phyloP scores from a whole-genome alignment of 768 basidiomycete genomes.

The Rhodocollybia butyracea region DNA sequence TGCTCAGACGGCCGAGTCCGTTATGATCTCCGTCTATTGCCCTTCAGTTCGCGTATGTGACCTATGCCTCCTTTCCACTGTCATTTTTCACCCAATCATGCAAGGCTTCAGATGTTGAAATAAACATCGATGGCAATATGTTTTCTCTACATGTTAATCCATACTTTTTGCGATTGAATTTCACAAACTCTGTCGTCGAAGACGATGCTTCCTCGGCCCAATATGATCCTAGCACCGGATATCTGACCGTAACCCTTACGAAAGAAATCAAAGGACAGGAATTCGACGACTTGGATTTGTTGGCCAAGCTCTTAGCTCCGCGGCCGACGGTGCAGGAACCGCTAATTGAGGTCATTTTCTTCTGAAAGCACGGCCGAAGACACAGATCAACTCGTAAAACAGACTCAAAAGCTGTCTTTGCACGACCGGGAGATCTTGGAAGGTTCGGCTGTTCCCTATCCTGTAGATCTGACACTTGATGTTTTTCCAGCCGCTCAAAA shows the following conservation, averaged over 20 bases:
- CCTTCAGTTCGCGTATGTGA: slow-evolving; percentile 65
- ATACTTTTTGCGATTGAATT: slow-evolving; percentile 79
- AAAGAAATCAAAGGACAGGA: slow-evolving; percentile 65
- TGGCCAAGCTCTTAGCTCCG: slow-evolving; percentile 76
- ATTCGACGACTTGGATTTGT: slow-evolving; percentile 75
- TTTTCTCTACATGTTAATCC: slow-evolving; percentile 79
- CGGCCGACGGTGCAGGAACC: slow-evolving; percentile 33
- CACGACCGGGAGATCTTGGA: slow-evolving; percentile 56
- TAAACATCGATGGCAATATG: slow-evolving; percentile 66
- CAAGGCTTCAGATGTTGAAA: slow-evolving; percentile 75
- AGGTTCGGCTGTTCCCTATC: slow-evolving; percentile 34
- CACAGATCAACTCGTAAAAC: slow-evolving; percentile 38
- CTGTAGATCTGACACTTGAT: not conserved
- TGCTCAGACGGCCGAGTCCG: slow-evolving; percentile 52
- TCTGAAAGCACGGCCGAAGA: slow-evolving; percentile 28
- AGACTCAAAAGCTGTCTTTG: slow-evolving; percentile 44
- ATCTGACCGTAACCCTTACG: slow-evolving; percentile 67
- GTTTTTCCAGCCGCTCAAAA: slow-evolving; percentile 59
- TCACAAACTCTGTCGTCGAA: slow-evolving; percentile 61
- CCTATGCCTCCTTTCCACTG: slow-evolving; percentile 1
- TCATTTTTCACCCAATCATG: not conserved
- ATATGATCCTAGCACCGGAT: slow-evolving; percentile 79
- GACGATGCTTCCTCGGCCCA: slow-evolving; percentile 68
- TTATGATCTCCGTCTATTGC: slow-evolving; percentile 62
- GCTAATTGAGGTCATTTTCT: slow-evolving; percentile 60